Conservation (phyloP, 352 stramenopile species). For the Pythium aphanidermatum region DNA sequence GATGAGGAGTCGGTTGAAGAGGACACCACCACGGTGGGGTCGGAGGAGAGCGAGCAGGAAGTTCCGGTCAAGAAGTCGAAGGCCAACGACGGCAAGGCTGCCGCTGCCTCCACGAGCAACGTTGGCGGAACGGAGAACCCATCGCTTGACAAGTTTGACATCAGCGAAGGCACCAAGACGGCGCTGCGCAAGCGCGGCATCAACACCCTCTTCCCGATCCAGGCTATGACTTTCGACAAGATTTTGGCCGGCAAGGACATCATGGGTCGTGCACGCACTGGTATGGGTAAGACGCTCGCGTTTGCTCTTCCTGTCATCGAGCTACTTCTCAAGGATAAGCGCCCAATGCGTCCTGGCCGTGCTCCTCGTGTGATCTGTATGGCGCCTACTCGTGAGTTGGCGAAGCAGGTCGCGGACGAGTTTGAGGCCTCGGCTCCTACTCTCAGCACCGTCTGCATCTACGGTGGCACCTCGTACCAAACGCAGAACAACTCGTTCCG, state of each 20-base stretch:
- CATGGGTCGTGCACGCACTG: slow-evolving; percentile 95
- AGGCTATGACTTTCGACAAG: slow-evolving; percentile 94
- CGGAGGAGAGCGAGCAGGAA: slow-evolving; percentile 50
- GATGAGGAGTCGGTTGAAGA: slow-evolving; percentile 20
- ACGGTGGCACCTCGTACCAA: slow-evolving; percentile 89
- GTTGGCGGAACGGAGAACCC: slow-evolving; percentile 59
- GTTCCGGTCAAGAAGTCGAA: slow-evolving; percentile 30
- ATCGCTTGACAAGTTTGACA: slow-evolving; percentile 63
- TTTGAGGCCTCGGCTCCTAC: slow-evolving; percentile 79
- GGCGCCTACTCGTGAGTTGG: slow-evolving; percentile 96
- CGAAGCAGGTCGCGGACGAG: slow-evolving; percentile 93
- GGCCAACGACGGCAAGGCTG: slow-evolving; percentile 21
- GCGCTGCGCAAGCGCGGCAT: slow-evolving; percentile 79
- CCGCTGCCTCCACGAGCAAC: slow-evolving; percentile 3
- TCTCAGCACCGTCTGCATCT: slow-evolving; percentile 87
- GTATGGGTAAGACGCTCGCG: slow-evolving; percentile 98
- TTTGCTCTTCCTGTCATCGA: slow-evolving; percentile 96
- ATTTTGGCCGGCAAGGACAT: slow-evolving; percentile 95
- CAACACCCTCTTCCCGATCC: slow-evolving; percentile 87
- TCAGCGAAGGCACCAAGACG: slow-evolving; percentile 50
- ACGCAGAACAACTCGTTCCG: slow-evolving; percentile 87
- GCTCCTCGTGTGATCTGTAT: slow-evolving; percentile 94
- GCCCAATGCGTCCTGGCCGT: slow-evolving; percentile 59
- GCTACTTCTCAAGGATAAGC: slow-evolving; percentile 81
- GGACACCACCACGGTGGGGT: slow-evolving; percentile 32